Evolutionary conservation across 1,139 yeast species (phyloP), one percentile per base, ranked within the genome.

Genomic region (Protomyces macrosporus): DNA sequence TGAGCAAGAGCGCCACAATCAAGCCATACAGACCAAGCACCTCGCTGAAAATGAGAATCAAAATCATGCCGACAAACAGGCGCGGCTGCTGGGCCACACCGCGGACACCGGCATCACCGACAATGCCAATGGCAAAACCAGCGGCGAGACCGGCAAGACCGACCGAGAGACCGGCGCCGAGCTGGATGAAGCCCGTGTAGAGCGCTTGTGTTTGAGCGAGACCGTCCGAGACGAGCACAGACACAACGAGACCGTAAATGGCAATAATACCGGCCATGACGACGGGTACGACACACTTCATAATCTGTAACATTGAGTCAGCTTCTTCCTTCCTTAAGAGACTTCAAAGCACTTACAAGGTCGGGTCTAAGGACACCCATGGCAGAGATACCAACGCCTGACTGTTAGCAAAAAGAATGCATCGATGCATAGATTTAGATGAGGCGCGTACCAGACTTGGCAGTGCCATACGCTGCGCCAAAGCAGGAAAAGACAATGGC

Each of bases 381-480:
- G 75, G 97, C 98, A 81, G 97, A 90, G 75, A 93, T 95, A 81
- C 98, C 99, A 70, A 95, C 88, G 67, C 62, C 62, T 58, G 16
- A n/a, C n/a, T 23, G 55, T 57, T 36, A 53, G 40, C 12, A 6
- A 12, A 2, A 23, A 2, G 23, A 23, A 23, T 23, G 39, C 12
- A 36, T 3, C 12, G 39, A 36, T 36, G 3, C 48, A 42, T n/a
- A 23, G 23, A 23, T 23, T 14, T 32, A 1, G 35, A 37, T 12
- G 23, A 54, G 55, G 10, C 7, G 16, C 62, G 10, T 58, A 58
- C 99, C 99, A 54, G 97, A 89, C 78, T 95, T 95, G 69, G 98
- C 98, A 12, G 98, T 93, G 64, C 99, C 99, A 70, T 90, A 87
- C 68, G 98, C 97, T 35, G 98, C 98, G 67, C 99, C 98, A 67